Evolutionary conservation across 345 rosid species (phyloP), one percentile per base, ranked within the genome.

Genomic region (Salix purpurea): DNA sequence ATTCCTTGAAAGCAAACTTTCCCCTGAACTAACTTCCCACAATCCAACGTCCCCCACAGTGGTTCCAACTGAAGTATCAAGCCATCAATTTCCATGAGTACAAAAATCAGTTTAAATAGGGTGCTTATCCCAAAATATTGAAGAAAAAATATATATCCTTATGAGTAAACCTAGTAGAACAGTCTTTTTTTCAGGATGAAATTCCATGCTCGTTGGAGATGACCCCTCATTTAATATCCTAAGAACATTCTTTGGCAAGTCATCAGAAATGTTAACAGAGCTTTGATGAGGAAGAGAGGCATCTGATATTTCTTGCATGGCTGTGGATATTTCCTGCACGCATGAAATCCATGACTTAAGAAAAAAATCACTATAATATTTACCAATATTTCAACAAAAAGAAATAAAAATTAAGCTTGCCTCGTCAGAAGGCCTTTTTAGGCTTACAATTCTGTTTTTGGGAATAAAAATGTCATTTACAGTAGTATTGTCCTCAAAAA

Each of bases 161-260:
- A 39, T 66, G 74, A 36, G 37, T 61, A 76, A 78, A 92, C 98
- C 97, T 84, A 94, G 86, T 77, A 94, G 96, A 78, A 81, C 69
- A 73, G 89, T 85, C 50, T 88, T 92, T 44, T 79, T 80, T 79
- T 84, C 73, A 37, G 98, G 98, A 84, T 92, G 97, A 78, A 94
- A 94, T 77, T 88, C 97, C 88, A 92, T 86, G 95, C 89, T 89
- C 74, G 74, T 84, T 24, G 90, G 91, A 77, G 88, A 74, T 73
- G 90, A 90, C 5, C 83, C 89, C 82, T 83, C 86, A 65, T 76
- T 83, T 74, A 94, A 74, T 75, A 81, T 83, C 84, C 71, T 81
- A 19, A 74, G 78, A 79, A 94, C 89, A 32, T 62, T 83, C 83
- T 80, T 83, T 60, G 97, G 97, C 68, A 85, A 86, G 84, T 89